Evolutionary conservation across 2,329 filamentous ascomycete species (phyloP), one percentile per base, ranked within the genome.

Genomic region (Aspergillus novoparasiticus): DNA sequence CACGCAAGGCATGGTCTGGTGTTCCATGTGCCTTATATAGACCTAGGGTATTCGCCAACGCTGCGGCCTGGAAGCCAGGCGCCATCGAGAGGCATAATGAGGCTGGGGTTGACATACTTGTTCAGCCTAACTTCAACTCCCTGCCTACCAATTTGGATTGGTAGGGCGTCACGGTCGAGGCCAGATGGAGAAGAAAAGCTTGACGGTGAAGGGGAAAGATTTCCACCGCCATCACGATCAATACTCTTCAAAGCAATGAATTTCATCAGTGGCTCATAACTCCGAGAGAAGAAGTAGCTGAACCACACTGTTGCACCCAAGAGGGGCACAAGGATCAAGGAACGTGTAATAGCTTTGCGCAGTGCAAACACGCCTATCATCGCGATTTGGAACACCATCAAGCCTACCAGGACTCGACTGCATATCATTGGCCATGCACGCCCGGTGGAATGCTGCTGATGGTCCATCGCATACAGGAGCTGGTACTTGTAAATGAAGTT

Each of bases 341-440:
- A 91, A 54, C 90, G 86, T 23, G 89, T 87, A 69, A 93, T 91
- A 0, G 92, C 93, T 57, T 85, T 82, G 60, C 89, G 86, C 32
- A 95, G 80, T 2, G 92, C 92, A 61, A 99, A 85, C 66, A 94
- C 89, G 3, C 94, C 94, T 26, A 92, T 90, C 85, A 97, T 95
- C 54, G 95, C 93, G 26, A 96, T 79, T 77, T 99, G 93, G 73
- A 97, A 97, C 48, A 98, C 87, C 3, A 96, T 80, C 11, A 97
- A 80, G 1, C 95, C 95, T 28, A 97, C 82, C 61, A 98, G 87
- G 63, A 97, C 86, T 41, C 95, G 91, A 73, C 95, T 93, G 79
- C 93, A 97, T 66, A 99, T 97, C 86, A 99, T 96, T 56, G 91
- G 90, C 95, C 95, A 99, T 5, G 94, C 93, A 65, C 90, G 89